Conservation (phyloP, 495 filamentous ascomycete genomes). For the Tricharina praecox region DNA sequence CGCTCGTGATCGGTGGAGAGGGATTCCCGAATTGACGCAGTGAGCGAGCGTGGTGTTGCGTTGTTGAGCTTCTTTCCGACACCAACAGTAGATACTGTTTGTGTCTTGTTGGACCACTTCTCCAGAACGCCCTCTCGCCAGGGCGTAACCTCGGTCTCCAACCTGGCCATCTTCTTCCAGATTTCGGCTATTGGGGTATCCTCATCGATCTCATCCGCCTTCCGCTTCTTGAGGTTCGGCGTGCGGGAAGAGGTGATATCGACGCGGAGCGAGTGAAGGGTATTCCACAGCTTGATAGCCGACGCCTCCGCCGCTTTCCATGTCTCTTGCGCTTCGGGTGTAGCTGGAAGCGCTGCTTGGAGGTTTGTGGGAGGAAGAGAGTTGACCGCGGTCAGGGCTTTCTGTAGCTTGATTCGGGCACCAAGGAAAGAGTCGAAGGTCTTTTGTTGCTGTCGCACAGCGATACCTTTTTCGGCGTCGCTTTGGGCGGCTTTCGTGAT, state of each 20-base stretch:
- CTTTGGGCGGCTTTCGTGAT: conserved; percentile 56
- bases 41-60: conserved; percentile 43
- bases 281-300: conserved; percentile 75
- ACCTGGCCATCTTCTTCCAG: conserved; percentile 53
- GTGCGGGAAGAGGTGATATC: conserved; percentile 35
- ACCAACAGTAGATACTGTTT: conserved; percentile 29
- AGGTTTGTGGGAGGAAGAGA: conserved; percentile 38
- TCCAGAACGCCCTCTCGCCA: conserved; percentile 42
- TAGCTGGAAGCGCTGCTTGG: conserved; percentile 4
- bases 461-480: conserved; percentile 69
- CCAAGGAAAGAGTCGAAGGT: conserved; percentile 78
- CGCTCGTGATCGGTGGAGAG: conserved; percentile 47
- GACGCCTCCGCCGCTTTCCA: conserved; percentile 71
- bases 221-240: conserved; percentile 36
- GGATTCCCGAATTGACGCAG: conserved; percentile 56
- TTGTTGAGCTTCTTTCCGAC: conserved; percentile 38
- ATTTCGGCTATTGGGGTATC: conserved; percentile 42
- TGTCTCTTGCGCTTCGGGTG: conserved; percentile 13
- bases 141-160: conserved; percentile 38
- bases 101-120: conserved; percentile 50
- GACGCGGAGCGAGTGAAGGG: conserved; percentile 54
- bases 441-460: conserved; percentile 65
- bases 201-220: conserved; percentile 34
- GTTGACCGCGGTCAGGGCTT: conserved; percentile 66
- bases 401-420: conserved; percentile 76